Base-by-base conservation (phyloP, 148 eudicot genomes). In the Vaccinium darrowii region DNA sequence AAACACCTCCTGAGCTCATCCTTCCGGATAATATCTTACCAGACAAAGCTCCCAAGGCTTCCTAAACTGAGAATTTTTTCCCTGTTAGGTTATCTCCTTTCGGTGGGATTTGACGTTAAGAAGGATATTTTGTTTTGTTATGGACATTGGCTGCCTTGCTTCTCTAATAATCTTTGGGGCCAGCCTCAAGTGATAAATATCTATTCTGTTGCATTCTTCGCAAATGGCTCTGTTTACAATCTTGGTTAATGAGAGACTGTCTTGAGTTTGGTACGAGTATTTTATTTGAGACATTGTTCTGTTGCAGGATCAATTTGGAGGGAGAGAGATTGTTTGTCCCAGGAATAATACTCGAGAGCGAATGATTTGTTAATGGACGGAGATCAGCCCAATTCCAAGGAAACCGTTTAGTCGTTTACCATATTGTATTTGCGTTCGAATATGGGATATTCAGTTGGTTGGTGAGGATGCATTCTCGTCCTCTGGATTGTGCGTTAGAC, bases 1-100 rank as follows among this genome's bases (percentile, higher is more conserved):
- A 92, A 82, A 92, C 90, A 58, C 92, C 94, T 43, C 89, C 90
- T 0, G 91, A 92, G 78, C 91, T 89, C n/a, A 84, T 90, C 67
- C 88, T 91, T 30, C 93, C 93, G 0, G 91, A 92, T 65, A 92
- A 89, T 82, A 85, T 90, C 78, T 87, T 89, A 53, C 89, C 91
- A 57, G 89, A 87, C 9, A 88, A 90, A 85, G 85, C 90, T 73
- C 86, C 90, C 5, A 92, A 92, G 84, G 84, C 89, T 78, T 13
- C 85, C 81, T 86, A 86, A 85, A 79, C 50, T 87, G 85, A 84
- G 85, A 57, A 57, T 16, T 15, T 78, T 33, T 65, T 0, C 36
- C 74, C 36, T 67, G 39, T 52, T 50, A 49, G 67, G 65, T 11
- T 1, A 8, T 36, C 43, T 43, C 83, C 74, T 36, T 69, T 23